A percentile compares a stretch with the other conserved stretches of the same genome.
Evolutionary conservation across 1,284 basidiomycete species (phyloP).

Genomic region (Uromyces viciae-fabae): DNA sequence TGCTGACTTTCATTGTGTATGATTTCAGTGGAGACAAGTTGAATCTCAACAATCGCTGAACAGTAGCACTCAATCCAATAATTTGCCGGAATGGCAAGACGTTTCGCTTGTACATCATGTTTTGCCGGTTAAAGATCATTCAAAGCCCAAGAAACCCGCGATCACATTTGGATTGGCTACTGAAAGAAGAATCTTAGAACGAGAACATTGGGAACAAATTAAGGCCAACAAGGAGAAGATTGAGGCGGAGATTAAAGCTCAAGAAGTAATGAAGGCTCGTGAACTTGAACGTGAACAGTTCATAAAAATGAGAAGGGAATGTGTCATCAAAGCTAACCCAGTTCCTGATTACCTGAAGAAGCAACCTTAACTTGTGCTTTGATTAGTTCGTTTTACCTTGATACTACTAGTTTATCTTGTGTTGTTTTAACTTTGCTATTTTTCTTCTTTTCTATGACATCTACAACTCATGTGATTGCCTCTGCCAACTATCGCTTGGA

Average conservation of each 20-base stretch:
- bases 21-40: conserved; percentile 30
- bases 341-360: conserved; percentile 33
- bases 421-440: too few species aligned
- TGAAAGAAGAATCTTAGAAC: conserved; percentile 33
- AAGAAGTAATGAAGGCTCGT: conserved; percentile 11
- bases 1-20: background rate
- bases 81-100: conserved; percentile 27
- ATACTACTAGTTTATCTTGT: background rate
- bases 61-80: background rate
- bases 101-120: conserved; percentile 42
- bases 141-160: conserved; percentile 6
- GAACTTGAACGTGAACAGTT: conserved; percentile 29
- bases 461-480: too few species aligned
- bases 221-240: conserved; percentile 29
- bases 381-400: background rate
- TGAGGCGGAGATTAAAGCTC: conserved; percentile 22
- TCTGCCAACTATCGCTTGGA: too few species aligned
- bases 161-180: conserved; percentile 26
- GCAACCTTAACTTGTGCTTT: background rate
- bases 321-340: conserved; percentile 32
- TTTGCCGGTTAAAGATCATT: conserved; percentile 38
- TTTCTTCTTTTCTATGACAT: too few species aligned
- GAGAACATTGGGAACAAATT: conserved; percentile 40
- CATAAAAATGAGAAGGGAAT: conserved; percentile 33
- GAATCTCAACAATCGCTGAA: conserved; percentile 20